These are phyloP conservation scores for Eimeria maxima DNA, from an alignment of 169 alveolate species.

Conservation along the genomic window DNA sequence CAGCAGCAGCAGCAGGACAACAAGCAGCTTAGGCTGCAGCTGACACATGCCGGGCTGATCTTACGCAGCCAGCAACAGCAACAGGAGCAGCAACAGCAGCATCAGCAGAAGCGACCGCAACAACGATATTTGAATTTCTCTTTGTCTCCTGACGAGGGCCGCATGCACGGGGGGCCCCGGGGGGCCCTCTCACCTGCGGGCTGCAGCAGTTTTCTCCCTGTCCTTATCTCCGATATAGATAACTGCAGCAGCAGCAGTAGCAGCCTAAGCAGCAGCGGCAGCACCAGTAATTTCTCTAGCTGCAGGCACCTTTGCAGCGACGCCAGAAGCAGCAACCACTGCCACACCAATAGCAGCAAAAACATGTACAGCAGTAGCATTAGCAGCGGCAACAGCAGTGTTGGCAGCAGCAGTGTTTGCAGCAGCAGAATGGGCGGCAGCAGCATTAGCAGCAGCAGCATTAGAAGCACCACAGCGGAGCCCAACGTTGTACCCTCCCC, in stretches of 20 bases:
- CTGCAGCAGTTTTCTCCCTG: background rate
- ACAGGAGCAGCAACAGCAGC: background rate
- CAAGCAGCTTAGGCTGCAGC: background rate
- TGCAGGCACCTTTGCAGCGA: background rate
- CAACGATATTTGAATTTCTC: background rate
- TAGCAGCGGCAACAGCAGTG: background rate
- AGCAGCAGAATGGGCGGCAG: background rate
- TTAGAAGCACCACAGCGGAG: background rate
- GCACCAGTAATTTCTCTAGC: background rate
- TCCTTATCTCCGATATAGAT: too few relatives aligned
- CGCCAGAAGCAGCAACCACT: conserved; percentile 29
- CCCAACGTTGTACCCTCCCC: too few relatives aligned
- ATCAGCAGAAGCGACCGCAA: background rate
- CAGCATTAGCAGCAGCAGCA: conserved; percentile 47
- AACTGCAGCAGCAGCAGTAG: conserved; percentile 14
- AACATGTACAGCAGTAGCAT: background rate
- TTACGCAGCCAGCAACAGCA: background rate
- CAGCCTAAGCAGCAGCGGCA: conserved; percentile 41
- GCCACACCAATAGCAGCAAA: background rate
- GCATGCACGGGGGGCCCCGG: background rate
- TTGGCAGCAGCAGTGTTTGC: too few relatives aligned
- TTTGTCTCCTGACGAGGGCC: background rate
- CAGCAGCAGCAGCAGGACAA: background rate
- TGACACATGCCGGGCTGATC: background rate
- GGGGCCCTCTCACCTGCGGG: background rate